Percentiles rank a stretch among this genome's conserved stretches.
These are phyloP conservation scores for Aristolochia fimbriata DNA, from an alignment of 164 flowering plant genomes.

Conservation along the genomic window DNA sequence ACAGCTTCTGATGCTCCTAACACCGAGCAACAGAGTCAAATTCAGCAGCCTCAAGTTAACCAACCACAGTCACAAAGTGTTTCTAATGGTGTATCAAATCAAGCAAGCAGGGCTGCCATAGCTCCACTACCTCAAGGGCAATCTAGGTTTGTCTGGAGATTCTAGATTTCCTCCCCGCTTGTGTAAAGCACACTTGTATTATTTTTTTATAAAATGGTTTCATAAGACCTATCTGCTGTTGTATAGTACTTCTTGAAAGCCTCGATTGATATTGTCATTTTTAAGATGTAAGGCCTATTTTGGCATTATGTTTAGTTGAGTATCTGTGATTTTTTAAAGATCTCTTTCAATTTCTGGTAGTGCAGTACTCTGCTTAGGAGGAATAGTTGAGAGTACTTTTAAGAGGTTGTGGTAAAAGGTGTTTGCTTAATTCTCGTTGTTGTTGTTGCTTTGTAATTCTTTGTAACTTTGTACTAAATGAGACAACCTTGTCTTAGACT, in stretches of 20 bases:
- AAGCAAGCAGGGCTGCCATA: slow-evolving; percentile 43
- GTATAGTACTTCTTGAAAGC: slow-evolving; percentile 23
- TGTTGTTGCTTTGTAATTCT: too few species aligned
- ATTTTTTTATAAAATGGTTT: slow-evolving; percentile 12
- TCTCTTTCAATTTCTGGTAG: too few species aligned
- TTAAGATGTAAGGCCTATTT: slow-evolving; percentile 1
- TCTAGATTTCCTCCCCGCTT: slow-evolving; percentile 35
- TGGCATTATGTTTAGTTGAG: not conserved
- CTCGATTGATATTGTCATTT: slow-evolving; percentile 2
- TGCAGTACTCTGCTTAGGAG: too few species aligned
- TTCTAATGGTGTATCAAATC: slow-evolving; percentile 52
- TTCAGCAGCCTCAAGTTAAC: slow-evolving; percentile 13
- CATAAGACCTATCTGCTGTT: slow-evolving; percentile 17
- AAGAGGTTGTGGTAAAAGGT: too few species aligned
- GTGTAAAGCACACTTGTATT: slow-evolving; percentile 30
- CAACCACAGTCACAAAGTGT: slow-evolving; percentile 49
- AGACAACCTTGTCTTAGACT: too few species aligned
- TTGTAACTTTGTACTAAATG: too few species aligned
- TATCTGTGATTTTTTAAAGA: too few species aligned
- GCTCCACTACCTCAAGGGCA: slow-evolving; percentile 78
- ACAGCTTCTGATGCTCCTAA: slow-evolving; percentile 40
- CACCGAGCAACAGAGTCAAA: slow-evolving; percentile 30
- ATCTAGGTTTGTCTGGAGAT: slow-evolving; percentile 94
- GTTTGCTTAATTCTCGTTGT: too few species aligned
- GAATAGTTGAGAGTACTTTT: too few species aligned